These are phyloP conservation scores for Boletellus deceptivus DNA, from an alignment of 1,284 basidiomycete species.

Conservation along the genomic window DNA sequence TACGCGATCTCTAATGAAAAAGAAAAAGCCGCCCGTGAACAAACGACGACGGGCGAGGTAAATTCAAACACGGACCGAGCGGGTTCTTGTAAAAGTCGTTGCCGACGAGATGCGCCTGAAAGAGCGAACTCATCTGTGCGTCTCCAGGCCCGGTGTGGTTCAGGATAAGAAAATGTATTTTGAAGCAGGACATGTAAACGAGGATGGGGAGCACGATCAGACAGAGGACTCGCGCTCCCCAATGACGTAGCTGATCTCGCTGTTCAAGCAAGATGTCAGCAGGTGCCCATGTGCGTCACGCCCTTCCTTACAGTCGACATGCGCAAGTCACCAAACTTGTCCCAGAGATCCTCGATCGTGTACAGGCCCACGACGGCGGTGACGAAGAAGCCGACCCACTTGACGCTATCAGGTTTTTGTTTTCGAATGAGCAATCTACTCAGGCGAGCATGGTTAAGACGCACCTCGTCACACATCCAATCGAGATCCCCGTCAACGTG, in stretches of 20 bases:
- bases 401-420: slow-evolving; percentile 60
- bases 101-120: slow-evolving; percentile 95
- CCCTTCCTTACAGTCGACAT: slow-evolving; percentile 75
- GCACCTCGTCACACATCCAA: slow-evolving; percentile 92
- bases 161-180: slow-evolving; percentile 92
- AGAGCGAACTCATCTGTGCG: slow-evolving; percentile 97
- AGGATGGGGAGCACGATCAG: slow-evolving; percentile 88
- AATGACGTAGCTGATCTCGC: slow-evolving; percentile 87
- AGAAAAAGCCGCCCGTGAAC: slow-evolving; percentile 1
- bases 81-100: slow-evolving; percentile 92
- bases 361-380: slow-evolving; percentile 94
- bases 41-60: not conserved
- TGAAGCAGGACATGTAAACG: slow-evolving; percentile 94
- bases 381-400: slow-evolving; percentile 95
- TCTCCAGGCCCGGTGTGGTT: slow-evolving; percentile 96
- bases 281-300: slow-evolving; percentile 11
- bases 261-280: slow-evolving; percentile 28
- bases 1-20: slow-evolving; percentile 72
- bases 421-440: too few species aligned
- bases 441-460: slow-evolving; percentile 1
- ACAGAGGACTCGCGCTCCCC: slow-evolving; percentile 84
- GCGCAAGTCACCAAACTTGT: slow-evolving; percentile 94
- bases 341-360: slow-evolving; percentile 97
- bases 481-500: slow-evolving; percentile 84
- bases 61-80: slow-evolving; percentile 52